A percentile compares a stretch with the other conserved stretches of the same genome.
phyloP scores from a whole-genome alignment of 352 stramenopile species.

The Globisporangium perplexum region DNA sequence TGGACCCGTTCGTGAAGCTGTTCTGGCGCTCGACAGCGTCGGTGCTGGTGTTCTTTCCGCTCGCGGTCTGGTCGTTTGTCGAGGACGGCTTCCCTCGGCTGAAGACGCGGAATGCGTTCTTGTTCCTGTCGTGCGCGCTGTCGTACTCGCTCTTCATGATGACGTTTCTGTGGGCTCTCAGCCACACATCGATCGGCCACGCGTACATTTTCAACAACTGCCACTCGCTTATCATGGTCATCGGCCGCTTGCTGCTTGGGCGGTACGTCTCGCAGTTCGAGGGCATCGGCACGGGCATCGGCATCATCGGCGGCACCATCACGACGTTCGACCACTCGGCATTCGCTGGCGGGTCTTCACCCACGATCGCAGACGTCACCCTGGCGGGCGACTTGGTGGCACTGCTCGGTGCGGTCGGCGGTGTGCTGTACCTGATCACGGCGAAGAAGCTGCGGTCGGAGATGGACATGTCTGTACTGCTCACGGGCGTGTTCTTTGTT shows the following conservation, averaged over 20 bases:
- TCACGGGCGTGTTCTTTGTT: constrained; percentile 49
- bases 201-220: constrained; percentile 82
- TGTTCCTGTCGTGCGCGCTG: constrained; percentile 33
- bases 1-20: constrained; percentile 73
- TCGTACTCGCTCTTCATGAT: constrained; percentile 74
- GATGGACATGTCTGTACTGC: constrained; percentile 39
- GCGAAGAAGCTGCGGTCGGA: constrained; percentile 70
- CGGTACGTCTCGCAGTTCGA: constrained; percentile 59
- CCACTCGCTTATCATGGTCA: constrained; percentile 74
- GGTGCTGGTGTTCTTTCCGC: constrained; percentile 42
- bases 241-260: constrained; percentile 57
- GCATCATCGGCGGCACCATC: constrained; percentile 62
- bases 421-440: constrained; percentile 69
- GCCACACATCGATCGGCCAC: constrained; percentile 71
- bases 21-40: constrained; percentile 82
- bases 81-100: constrained; percentile 23
- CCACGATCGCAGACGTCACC: constrained; percentile 12
- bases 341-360: background rate
- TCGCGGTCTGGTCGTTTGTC: constrained; percentile 36
- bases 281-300: constrained; percentile 57
- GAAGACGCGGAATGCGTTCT: constrained; percentile 32
- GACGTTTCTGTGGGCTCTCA: constrained; percentile 63
- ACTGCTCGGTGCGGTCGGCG: constrained; percentile 56
- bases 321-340: constrained; percentile 47
- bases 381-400: constrained; percentile 41